Base-by-base conservation (phyloP, 2,329 filamentous ascomycete genomes). In the Pseudogymnoascus sp. region DNA sequence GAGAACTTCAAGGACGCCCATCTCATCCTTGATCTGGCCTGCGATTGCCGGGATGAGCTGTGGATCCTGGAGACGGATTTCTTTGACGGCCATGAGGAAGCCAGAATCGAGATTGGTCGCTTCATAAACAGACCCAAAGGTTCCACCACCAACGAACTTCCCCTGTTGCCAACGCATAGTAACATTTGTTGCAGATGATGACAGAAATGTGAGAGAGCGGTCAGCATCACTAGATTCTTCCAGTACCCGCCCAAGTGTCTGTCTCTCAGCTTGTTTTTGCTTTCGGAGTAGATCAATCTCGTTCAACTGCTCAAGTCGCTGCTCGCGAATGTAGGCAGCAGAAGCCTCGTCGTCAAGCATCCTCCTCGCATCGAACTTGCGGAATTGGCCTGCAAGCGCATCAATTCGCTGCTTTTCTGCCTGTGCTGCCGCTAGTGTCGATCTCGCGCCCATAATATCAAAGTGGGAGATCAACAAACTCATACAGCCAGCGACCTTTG, bases 111-210 rank as follows among this genome's bases (percentile, higher is more conserved):
- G 81, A 72, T 99, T 97, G 84, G 98, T 96, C 35, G 93, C 95
- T 35, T 92, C 92, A 72, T 99, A 99, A 10, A 99, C 95, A 61
- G 93, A 96, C 66, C 95, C 95, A 76, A 99, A 99, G 0, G 93
- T 97, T 68, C 95, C 95, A 61, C 95, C 93, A 60, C 95, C 95
- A 46, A 99, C 91, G 73, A 96, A 99, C 70, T 96, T 91, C n/a
- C 95, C 95, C 79, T 97, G 95, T 75, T 98, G 95, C 95, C 95
- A 99, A 67, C 95, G 88, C 78, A 98, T 86, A 50, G 91, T 96
- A 64, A 98, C 90, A 73, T 98, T 98, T 22, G 92, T 96, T 12
- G 93, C 91, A 41, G 91, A 96, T 0, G 93, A 95, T 2, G 93
- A 97, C 16, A 99, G 84, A 72, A 93, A 96, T 1, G 93, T 96